Evolutionary conservation across 2,329 filamentous ascomycete genomes (phyloP).

Genomic region (Phyllosticta ampelicida): DNA sequence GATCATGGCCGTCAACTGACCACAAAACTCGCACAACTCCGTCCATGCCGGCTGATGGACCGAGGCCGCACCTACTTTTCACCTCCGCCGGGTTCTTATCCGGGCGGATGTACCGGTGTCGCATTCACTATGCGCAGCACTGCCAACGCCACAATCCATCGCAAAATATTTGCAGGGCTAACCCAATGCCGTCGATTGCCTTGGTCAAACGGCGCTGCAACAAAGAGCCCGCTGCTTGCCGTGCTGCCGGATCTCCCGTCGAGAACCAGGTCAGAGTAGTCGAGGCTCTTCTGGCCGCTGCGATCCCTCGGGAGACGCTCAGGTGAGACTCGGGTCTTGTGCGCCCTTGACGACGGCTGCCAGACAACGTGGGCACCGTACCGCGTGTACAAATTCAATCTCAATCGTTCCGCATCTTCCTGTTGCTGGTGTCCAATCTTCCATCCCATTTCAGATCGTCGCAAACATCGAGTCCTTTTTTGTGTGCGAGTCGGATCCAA

Average conservation of each 20-base stretch:
- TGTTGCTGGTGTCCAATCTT: too few relatives aligned
- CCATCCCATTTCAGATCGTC: background rate
- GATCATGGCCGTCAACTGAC: background rate
- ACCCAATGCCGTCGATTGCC: background rate
- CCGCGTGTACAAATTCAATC: conserved; percentile 6
- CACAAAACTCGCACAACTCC: background rate
- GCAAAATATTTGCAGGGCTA: background rate
- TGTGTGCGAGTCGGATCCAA: background rate
- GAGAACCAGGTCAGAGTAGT: background rate
- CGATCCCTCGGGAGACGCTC: conserved; percentile 6
- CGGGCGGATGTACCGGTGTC: background rate
- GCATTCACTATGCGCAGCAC: background rate
- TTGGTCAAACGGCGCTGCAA: background rate
- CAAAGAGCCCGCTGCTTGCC: background rate
- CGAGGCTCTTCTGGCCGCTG: conserved; percentile 1
- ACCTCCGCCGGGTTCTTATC: background rate
- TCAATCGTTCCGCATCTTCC: too few relatives aligned
- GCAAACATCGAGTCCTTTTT: background rate
- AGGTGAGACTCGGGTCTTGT: conserved; percentile 6
- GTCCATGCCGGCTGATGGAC: background rate
- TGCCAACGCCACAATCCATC: background rate
- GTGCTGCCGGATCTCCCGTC: background rate
- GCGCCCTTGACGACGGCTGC: background rate
- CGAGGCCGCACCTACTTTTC: background rate
- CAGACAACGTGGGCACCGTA: background rate